Conservation (phyloP, 2,329 filamentous ascomycete genomes). For the Diaporthe destruens region DNA sequence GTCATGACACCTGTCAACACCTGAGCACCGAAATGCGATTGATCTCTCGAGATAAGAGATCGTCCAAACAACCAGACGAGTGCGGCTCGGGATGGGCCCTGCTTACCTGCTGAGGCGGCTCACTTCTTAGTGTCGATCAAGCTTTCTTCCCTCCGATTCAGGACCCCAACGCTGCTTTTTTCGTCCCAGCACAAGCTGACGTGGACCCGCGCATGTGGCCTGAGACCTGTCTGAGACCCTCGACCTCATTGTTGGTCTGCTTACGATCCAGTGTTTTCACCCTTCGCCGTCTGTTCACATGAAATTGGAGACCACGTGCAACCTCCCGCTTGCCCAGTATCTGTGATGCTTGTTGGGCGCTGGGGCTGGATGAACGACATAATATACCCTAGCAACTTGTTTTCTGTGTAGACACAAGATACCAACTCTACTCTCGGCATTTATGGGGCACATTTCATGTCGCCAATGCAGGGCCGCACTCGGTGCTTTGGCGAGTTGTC, state of each 20-base stretch:
- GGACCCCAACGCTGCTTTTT: neutral
- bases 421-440: no score
- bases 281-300: neutral
- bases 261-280: neutral
- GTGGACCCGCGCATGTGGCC: conserved; percentile 14
- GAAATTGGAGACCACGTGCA: neutral
- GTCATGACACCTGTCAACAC: neutral
- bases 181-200: conserved; percentile 9
- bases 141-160: conserved; percentile 18
- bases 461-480: no score
- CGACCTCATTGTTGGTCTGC: neutral
- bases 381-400: no score
- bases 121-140: conserved; percentile 21
- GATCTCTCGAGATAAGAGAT: neutral
- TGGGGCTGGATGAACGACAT: no score
- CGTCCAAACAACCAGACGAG: neutral
- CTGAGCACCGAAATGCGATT: no score
- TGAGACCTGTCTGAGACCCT: neutral
- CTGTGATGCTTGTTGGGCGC: no score
- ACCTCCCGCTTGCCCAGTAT: neutral
- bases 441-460: no score
- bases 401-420: no score
- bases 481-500: no score
- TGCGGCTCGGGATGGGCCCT: neutral
- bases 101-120: conserved; percentile 14